A percentile compares a stretch with the other conserved stretches of the same genome.
These are phyloP conservation scores for Lactarius tabidus DNA, from an alignment of 768 basidiomycete genomes.

Conservation along the genomic window DNA sequence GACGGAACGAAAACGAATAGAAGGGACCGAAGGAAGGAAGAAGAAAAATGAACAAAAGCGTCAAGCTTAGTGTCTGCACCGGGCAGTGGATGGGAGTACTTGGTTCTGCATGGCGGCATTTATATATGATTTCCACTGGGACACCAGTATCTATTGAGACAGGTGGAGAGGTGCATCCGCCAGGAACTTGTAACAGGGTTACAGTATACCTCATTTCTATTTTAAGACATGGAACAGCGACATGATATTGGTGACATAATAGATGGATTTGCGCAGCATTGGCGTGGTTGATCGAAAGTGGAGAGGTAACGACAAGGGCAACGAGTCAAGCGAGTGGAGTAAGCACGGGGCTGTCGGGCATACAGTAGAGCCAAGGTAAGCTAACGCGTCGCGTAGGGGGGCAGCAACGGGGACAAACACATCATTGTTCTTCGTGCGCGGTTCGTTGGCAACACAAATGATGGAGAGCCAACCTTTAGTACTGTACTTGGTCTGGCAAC, in stretches of 20 bases:
- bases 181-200: neutral
- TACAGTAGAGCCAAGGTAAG: neutral
- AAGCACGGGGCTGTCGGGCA: neutral
- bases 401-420: neutral
- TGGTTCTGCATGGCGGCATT: neutral
- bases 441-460: neutral
- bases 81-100: neutral
- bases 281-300: neutral
- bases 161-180: neutral
- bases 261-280: neutral
- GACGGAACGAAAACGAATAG: neutral
- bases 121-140: neutral
- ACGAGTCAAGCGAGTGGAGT: neutral
- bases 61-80: conserved; percentile 20
- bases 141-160: neutral
- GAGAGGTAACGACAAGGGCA: neutral
- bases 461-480: neutral
- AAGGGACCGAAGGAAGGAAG: neutral
- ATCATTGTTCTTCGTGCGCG: neutral
- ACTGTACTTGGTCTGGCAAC: too few relatives aligned
- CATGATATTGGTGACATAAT: neutral
- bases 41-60: neutral
- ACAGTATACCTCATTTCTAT: neutral
- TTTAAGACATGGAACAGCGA: neutral
- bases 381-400: too few relatives aligned